Evolutionary conservation across 1,284 basidiomycete species (phyloP).

Genomic region (Tilletia caries): DNA sequence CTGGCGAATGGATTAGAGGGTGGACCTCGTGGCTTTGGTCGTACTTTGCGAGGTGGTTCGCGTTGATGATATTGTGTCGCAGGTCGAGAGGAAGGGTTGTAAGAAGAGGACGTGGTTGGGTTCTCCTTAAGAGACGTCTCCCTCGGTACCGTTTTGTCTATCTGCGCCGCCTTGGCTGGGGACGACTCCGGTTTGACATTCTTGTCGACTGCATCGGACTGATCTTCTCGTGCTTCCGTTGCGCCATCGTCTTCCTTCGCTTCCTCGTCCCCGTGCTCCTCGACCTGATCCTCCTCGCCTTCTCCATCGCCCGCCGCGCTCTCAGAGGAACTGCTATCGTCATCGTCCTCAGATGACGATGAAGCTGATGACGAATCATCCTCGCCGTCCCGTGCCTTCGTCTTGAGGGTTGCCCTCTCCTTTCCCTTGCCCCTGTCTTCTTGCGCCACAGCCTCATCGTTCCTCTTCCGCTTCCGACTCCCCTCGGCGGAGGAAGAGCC

Average conservation of each 20-base stretch:
- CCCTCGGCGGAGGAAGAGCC: background rate
- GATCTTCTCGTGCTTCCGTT: background rate
- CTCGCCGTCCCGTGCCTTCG: background rate
- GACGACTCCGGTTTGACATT: background rate
- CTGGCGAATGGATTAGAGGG: constrained; percentile 46
- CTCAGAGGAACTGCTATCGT: background rate
- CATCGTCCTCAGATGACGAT: constrained; percentile 6
- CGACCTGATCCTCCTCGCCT: background rate
- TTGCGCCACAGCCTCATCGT: background rate
- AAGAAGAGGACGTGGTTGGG: too few relatives aligned
- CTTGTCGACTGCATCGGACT: background rate
- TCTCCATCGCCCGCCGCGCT: background rate
- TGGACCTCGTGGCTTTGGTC: constrained; percentile 37
- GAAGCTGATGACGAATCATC: background rate
- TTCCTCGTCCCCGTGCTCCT: background rate
- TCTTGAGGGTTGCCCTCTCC: background rate
- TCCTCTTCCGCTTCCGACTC: background rate
- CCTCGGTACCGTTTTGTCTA: too few relatives aligned
- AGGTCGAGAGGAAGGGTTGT: background rate
- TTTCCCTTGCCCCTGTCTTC: background rate
- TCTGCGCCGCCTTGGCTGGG: background rate
- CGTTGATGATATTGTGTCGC: background rate
- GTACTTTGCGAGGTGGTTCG: background rate
- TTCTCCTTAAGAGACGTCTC: too few relatives aligned
- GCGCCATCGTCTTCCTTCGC: background rate